Base-by-base conservation (phyloP, 306 rosid species). In the Comarum palustre region DNA sequence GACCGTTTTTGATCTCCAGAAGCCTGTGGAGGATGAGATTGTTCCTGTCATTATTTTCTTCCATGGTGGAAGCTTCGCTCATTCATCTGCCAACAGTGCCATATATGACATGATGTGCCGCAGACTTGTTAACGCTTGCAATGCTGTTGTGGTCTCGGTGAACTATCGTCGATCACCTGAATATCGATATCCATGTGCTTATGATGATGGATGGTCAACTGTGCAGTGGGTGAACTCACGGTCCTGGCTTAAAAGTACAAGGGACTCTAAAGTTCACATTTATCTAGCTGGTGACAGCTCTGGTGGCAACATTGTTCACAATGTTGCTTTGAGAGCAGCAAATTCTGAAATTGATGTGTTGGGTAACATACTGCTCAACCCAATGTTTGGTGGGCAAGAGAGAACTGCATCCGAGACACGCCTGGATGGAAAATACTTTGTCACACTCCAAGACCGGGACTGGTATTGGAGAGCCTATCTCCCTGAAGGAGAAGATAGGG, bases 391-490 rank as follows among this genome's bases (percentile, higher is more conserved):
- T 22, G 99, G 99, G 81, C 72, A 83, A 59, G 97, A 73, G 71
- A 88, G 99, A 77, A 83, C 97, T 2, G 86, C 88, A 25, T 83
- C 97, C 4, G 99, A 94, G 72, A 79, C 31, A 73, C 90, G 87
- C 15, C 71, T 94, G 8, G 97, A 94, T 75, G 99, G 99, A 48
- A 94, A 83, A 67, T 94, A 94, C 78, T 94, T 94, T 62, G 99
- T 94, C 10, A 94, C 86, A 29, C 64, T 88, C 42, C 84, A 78
- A 77, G 99, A 91, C 52, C 78, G 99, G 73, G 99, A 94, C 64
- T 94, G 99, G 99, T 94, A 94, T 76, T 94, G 97, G 99, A 91
- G 96, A 74, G 99, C 99, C 64, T 94, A 88, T 77, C 96, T 94
- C 41, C 99, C 99, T 1, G 96, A 89, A 77, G 97, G 95, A 46